Base-by-base conservation (phyloP, 805 yeast species). In the Debaryomyces hansenii region DNA sequence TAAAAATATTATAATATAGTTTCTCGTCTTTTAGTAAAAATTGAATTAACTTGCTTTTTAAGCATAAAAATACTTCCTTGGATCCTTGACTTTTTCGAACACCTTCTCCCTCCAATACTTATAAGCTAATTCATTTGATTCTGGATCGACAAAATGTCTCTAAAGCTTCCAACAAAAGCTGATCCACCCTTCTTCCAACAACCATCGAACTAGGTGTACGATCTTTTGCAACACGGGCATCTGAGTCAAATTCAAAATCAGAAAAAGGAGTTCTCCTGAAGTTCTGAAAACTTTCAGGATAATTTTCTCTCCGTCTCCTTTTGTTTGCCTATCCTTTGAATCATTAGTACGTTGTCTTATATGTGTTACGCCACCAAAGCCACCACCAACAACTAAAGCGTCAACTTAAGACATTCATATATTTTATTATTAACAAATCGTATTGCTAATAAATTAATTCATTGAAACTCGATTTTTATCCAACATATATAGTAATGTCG, bases 131-230 rank as follows among this genome's bases (percentile, higher is more conserved):
- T 41, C 24, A 41, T 59, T 58, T 11, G 59, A 47, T 35, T 56
- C 53, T 14, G 15, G n/a, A 33, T 55, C 47, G 39, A 39, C 29
- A 24, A 55, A 11, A 48, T 20, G 37, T 59, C 64, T 8, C 34
- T 24, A 29, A 44, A 54, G 33, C 50, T 57, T n/a, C 51, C 55
- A 11, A 53, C 67, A 63, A 48, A 57, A 57, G 8, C 35, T 28
- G 46, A 62, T 4, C 67, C 66, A 16, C 66, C 66, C 11, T 42
- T 37, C 12, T 55, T 52, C 47, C 47, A 63, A 38, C 56, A 39
- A 28, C 44, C 37, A n/a, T 58, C 50, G 31, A 44, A 62, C 44
- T 51, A 12, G 53, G 49, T 20, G 55, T 24, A 39, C 41, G 49
- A 27, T 52, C 56, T 39, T 39, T 39, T 9, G 41, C 41, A 14